Evolutionary conservation across 116 monocot species (phyloP).

Genomic region (Trichopus zeylanicus): DNA sequence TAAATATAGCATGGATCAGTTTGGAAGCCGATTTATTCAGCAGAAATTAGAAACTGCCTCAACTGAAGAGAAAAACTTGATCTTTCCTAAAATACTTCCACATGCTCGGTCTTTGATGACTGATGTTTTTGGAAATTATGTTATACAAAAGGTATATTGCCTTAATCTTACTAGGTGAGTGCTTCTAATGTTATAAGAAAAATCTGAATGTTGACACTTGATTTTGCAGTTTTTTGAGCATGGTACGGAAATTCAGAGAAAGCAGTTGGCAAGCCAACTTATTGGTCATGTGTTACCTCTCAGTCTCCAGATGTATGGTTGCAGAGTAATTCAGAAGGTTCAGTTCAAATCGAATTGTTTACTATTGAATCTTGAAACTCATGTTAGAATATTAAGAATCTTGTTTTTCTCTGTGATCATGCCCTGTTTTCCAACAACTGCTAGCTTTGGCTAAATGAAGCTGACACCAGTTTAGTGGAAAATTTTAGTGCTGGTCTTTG

Average conservation of each 20-base stretch:
- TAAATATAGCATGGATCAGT: slow-evolving; percentile 58
- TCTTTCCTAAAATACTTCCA: slow-evolving; percentile 71
- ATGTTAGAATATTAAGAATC: background rate
- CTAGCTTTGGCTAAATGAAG: too few species aligned
- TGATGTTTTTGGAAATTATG: slow-evolving; percentile 94
- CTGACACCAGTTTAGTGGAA: too few species aligned
- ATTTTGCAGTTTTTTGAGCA: slow-evolving; percentile 78
- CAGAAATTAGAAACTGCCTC: slow-evolving; percentile 72
- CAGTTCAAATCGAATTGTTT: background rate
- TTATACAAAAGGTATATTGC: slow-evolving; percentile 68
- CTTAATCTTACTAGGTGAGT: background rate
- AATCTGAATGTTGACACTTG: slow-evolving; percentile 3
- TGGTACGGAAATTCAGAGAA: slow-evolving; percentile 74
- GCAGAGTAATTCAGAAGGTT: slow-evolving; percentile 97
- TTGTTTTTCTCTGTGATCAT: too few species aligned
- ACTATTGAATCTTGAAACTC: background rate
- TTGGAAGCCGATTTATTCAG: slow-evolving; percentile 84
- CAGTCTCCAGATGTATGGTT: slow-evolving; percentile 95
- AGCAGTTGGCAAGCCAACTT: slow-evolving; percentile 52
- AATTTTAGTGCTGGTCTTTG: too few species aligned
- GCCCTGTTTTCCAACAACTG: too few species aligned
- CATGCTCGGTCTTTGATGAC: slow-evolving; percentile 65
- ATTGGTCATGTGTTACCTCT: slow-evolving; percentile 65
- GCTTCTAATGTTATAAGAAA: background rate
- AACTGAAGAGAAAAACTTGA: slow-evolving; percentile 50